phyloP scores from a whole-genome alignment of 2,329 filamentous ascomycete species.

The Aulographum hederae region DNA sequence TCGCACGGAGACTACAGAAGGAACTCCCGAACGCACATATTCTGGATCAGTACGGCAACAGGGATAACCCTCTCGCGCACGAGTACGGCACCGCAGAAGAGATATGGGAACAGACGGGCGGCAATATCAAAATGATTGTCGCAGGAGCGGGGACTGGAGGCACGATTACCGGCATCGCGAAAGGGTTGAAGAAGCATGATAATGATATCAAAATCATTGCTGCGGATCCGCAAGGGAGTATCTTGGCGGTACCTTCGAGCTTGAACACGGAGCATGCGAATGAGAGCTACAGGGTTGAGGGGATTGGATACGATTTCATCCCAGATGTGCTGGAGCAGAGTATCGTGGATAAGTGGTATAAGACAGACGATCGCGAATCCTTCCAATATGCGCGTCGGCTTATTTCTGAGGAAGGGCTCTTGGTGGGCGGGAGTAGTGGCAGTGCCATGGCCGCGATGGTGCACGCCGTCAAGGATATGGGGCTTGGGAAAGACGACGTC shows the following conservation, averaged over 20 bases:
- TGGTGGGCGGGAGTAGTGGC: slow-evolving; percentile 86
- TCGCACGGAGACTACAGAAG: slow-evolving; percentile 75
- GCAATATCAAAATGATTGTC: slow-evolving; percentile 65
- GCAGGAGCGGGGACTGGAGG: slow-evolving; percentile 91
- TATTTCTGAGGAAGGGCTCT: slow-evolving; percentile 83
- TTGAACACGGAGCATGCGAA: slow-evolving; percentile 71
- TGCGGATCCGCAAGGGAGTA: slow-evolving; percentile 82
- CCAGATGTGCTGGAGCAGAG: slow-evolving; percentile 77
- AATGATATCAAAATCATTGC: slow-evolving; percentile 71
- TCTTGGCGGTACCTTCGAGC: slow-evolving; percentile 62
- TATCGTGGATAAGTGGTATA: slow-evolving; percentile 87
- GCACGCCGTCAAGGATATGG: slow-evolving; percentile 55
- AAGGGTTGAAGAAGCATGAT: slow-evolving; percentile 76
- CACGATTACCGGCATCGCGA: slow-evolving; percentile 78
- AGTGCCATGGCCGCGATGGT: slow-evolving; percentile 75
- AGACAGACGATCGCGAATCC: slow-evolving; percentile 83
- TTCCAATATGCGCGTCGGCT: slow-evolving; percentile 80
- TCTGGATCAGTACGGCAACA: slow-evolving; percentile 86
- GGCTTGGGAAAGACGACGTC: slow-evolving; percentile 66
- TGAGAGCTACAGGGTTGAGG: slow-evolving; percentile 90
- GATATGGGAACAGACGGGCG: slow-evolving; percentile 81
- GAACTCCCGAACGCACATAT: slow-evolving; percentile 96
- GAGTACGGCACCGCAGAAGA: slow-evolving; percentile 90
- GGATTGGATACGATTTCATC: slow-evolving; percentile 96
- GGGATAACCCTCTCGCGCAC: slow-evolving; percentile 82